Evolutionary conservation across 345 rosid genomes (phyloP), one percentile per base, ranked within the genome.

Genomic region (Syzygium aromaticum): DNA sequence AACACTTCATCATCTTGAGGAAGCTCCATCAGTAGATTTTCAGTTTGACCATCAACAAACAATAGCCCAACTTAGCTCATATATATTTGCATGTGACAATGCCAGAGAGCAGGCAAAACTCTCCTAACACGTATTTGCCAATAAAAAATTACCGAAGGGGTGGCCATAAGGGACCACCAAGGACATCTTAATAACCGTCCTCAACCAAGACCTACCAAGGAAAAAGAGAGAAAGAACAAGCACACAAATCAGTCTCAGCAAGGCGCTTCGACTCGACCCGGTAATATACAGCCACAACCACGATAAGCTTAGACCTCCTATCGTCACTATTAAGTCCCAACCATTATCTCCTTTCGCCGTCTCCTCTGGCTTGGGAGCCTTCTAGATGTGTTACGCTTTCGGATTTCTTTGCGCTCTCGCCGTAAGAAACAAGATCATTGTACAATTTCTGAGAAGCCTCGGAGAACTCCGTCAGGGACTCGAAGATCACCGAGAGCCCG

Each of bases 391-490:
- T 86, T 21, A 87, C 86, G 53, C 83, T 92, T 77, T 88, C 90
- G 28, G 59, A 64, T 83, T 87, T 88, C 57, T 87, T 90, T 10
- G 87, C 85, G 83, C 64, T 92, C 63, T 92, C 94, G 28, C 88
- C 78, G 87, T 77, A 87, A 49, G 54, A 89, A 67, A 90, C 87
- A 23, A 95, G 93, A 43, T 91, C 94, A 56, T 88, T 87, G 87
- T 92, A 95, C 93, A 95, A 91, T 23, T 89, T 93, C 85, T 89
- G 88, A 64, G 95, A 92, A 54, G 93, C 92, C 86, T 90, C 93
- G 9, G 94, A 91, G 91, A 94, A 94, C 43, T 92, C 95, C 3
- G 90, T 83, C 15, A 95, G 84, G 8, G 94, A 91, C 86, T 91
- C 92, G 2, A 95, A 94, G 86, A 94, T 94, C 0, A 88, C 17